A percentile compares a stretch with the other conserved stretches of the same genome.
Evolutionary conservation across 176 grass and related monocot genomes (phyloP).

Genomic region (Triticum aestivum): IWGSC_CS_RefSeq_v2.1 NC_057809.1:603684557-603685056

Average conservation of each 20-base stretch:
- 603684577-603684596: too few relatives aligned
- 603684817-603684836: background rate
- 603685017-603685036: conserved; percentile 37
- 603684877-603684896: conserved; percentile 33
- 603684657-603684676: too few relatives aligned
- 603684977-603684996: conserved; percentile 39
- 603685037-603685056: conserved; percentile 54
- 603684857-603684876: conserved; percentile 66
- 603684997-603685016: conserved; percentile 36
- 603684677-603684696: too few relatives aligned
- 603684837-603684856: conserved; percentile 45
- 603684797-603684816: background rate
- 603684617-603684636: too few relatives aligned
- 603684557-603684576: too few relatives aligned
- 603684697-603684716: too few relatives aligned
- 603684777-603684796: too few relatives aligned
- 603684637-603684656: too few relatives aligned
- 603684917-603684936: conserved; percentile 39
- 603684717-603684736: too few relatives aligned
- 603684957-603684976: conserved; percentile 23
- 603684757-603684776: too few relatives aligned
- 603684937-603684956: conserved; percentile 34
- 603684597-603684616: too few relatives aligned
- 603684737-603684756: too few relatives aligned
- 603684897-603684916: conserved; percentile 42